These are phyloP conservation scores for Chlamydomonas reinhardtii DNA, from an alignment of 163 green algal genomes.

Conservation along the genomic window DNA sequence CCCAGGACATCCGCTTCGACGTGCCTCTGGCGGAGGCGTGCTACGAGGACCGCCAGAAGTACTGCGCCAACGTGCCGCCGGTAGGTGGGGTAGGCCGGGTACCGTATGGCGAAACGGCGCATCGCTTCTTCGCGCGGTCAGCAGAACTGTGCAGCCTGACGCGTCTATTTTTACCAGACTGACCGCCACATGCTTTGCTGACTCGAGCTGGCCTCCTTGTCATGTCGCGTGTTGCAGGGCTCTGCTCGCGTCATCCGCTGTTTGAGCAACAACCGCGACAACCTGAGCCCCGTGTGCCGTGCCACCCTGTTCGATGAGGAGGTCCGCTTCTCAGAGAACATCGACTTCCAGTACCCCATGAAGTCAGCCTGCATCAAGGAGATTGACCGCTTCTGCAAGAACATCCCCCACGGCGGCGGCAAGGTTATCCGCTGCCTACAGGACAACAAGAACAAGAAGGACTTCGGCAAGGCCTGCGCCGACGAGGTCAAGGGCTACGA, in stretches of 20 bases:
- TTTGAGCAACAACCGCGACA: constrained; percentile 66
- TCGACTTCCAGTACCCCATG: constrained; percentile 91
- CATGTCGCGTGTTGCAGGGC: constrained; percentile 50
- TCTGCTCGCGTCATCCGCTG: constrained; percentile 81
- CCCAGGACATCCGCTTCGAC: constrained; percentile 77
- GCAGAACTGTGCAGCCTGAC: not conserved
- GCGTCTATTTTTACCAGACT: not conserved
- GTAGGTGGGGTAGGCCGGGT: constrained; percentile 51
- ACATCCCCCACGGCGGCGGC: constrained; percentile 76
- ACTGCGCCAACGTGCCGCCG: constrained; percentile 64
- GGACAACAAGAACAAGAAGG: constrained; percentile 71
- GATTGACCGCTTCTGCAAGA: constrained; percentile 73
- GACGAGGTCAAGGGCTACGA: constrained; percentile 70
- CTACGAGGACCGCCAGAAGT: constrained; percentile 66
- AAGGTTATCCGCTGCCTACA: constrained; percentile 75
- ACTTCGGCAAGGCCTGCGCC: constrained; percentile 67
- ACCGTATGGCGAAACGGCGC: too few relatives aligned
- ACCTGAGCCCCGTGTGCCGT: constrained; percentile 74
- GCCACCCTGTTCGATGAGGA: constrained; percentile 85
- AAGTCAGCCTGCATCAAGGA: constrained; percentile 77
- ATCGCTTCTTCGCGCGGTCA: too few relatives aligned
- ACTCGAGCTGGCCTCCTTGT: not conserved
- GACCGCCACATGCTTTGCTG: not conserved
- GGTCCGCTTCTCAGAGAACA: constrained; percentile 79
- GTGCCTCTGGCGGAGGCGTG: constrained; percentile 69